Evolutionary conservation across 805 yeast genomes (phyloP).

Genomic region (Saturnispora besseyi): DNA sequence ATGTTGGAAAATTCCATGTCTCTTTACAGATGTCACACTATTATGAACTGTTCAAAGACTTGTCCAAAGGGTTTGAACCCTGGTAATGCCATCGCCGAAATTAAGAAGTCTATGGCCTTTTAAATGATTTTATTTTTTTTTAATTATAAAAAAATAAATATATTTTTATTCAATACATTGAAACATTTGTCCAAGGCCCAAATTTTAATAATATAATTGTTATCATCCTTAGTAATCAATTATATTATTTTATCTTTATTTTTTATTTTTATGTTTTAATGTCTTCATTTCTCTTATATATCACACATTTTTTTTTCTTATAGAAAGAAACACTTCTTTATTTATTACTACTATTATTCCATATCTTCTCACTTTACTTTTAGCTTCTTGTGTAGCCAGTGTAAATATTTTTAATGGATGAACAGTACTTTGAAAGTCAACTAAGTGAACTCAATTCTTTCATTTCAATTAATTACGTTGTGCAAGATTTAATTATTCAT

Average conservation of each 20-base stretch:
- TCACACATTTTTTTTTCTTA: neutral
- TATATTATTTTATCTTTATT: neutral
- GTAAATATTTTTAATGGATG: neutral
- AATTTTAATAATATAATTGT: neutral
- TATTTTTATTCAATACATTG: neutral
- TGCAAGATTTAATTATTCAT: neutral
- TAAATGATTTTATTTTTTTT: constrained; percentile 30
- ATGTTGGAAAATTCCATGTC: constrained; percentile 96
- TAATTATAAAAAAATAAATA: neutral
- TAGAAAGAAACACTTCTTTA: neutral
- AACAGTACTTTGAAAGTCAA: neutral
- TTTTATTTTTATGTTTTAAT: neutral
- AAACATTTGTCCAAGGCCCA: neutral
- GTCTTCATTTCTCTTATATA: constrained; percentile 1
- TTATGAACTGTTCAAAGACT: constrained; percentile 96
- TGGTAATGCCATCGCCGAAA: constrained; percentile 93
- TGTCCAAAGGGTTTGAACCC: constrained; percentile 99
- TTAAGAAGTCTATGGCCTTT: constrained; percentile 86
- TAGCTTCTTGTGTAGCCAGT: neutral
- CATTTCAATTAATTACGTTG: neutral
- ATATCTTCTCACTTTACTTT: neutral
- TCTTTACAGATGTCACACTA: constrained; percentile 96
- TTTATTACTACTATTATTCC: neutral
- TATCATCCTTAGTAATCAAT: neutral
- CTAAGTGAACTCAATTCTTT: neutral